Percentiles rank a stretch among this genome's conserved stretches.
Evolutionary conservation across 2,329 filamentous ascomycete species (phyloP).

Genomic region (Penicillium hordei): DNA sequence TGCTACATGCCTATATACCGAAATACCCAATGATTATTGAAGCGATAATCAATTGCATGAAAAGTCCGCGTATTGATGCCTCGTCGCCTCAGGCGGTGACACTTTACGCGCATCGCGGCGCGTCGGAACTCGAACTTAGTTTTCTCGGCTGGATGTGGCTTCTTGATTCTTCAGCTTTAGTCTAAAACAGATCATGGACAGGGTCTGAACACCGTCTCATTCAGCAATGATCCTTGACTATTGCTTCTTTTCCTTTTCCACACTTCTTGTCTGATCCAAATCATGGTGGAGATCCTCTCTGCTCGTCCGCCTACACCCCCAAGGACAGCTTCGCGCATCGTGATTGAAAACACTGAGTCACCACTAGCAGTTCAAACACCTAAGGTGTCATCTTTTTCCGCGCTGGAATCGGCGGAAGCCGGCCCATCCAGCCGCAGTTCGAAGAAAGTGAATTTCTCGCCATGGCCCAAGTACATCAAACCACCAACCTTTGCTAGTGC

Average conservation of each 20-base stretch:
- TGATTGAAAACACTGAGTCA: slow-evolving; percentile 39
- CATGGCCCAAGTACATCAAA: slow-evolving; percentile 57
- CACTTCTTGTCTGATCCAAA: slow-evolving; percentile 26
- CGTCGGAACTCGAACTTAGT: slow-evolving; percentile 16
- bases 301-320: slow-evolving; percentile 59
- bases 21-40: not conserved
- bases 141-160: slow-evolving; percentile 17
- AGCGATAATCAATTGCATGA: not conserved
- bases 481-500: slow-evolving; percentile 39
- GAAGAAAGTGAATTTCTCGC: slow-evolving; percentile 65
- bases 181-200: slow-evolving; percentile 3
- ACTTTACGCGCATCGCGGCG: slow-evolving; percentile 38
- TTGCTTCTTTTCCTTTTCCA: slow-evolving; percentile 10
- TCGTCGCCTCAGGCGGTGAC: slow-evolving; percentile 29
- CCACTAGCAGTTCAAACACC: slow-evolving; percentile 37
- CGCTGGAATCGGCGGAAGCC: slow-evolving; percentile 38
- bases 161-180: slow-evolving; percentile 2
- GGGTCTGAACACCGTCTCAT: slow-evolving; percentile 1
- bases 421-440: slow-evolving; percentile 38
- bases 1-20: not conserved
- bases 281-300: slow-evolving; percentile 49
- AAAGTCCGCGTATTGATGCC: slow-evolving; percentile 5
- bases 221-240: slow-evolving; percentile 33
- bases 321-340: slow-evolving; percentile 39
- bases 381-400: slow-evolving; percentile 46